Conservation (phyloP, 108 stramenopile genomes). For the Discostella pseudostelligera region DNA sequence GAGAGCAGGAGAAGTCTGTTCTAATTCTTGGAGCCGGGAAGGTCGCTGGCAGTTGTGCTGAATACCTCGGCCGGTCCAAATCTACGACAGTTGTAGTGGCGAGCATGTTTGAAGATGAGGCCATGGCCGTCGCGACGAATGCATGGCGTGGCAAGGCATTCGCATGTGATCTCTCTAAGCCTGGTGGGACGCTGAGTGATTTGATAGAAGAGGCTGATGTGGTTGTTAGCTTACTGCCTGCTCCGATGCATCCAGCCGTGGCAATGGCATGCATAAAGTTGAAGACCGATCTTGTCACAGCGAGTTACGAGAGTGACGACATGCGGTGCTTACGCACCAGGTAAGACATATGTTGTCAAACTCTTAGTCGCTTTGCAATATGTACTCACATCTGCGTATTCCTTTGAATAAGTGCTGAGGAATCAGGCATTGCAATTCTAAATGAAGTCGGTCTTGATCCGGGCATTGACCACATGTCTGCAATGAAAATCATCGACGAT, state of each 20-base stretch:
- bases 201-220: constrained; percentile 65
- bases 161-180: constrained; percentile 45
- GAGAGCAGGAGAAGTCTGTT: constrained; percentile 50
- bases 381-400: background rate
- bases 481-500: constrained; percentile 80
- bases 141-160: constrained; percentile 48
- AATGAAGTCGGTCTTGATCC: constrained; percentile 91
- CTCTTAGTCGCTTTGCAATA: background rate
- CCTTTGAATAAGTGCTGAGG: constrained; percentile 30
- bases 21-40: constrained; percentile 80
- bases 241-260: constrained; percentile 73
- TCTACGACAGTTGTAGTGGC: constrained; percentile 59
- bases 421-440: constrained; percentile 66
- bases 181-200: constrained; percentile 36
- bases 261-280: constrained; percentile 61
- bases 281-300: constrained; percentile 70
- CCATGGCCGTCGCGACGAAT: constrained; percentile 42
- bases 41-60: constrained; percentile 70
- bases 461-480: constrained; percentile 84
- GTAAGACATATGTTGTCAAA: constrained; percentile 5
- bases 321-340: constrained; percentile 50
- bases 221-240: constrained; percentile 84
- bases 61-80: constrained; percentile 55
- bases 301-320: constrained; percentile 76
- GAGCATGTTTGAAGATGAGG: constrained; percentile 59